Conservation (phyloP, 495 filamentous ascomycete species). For the Aspergillus bertholletiae region DNA sequence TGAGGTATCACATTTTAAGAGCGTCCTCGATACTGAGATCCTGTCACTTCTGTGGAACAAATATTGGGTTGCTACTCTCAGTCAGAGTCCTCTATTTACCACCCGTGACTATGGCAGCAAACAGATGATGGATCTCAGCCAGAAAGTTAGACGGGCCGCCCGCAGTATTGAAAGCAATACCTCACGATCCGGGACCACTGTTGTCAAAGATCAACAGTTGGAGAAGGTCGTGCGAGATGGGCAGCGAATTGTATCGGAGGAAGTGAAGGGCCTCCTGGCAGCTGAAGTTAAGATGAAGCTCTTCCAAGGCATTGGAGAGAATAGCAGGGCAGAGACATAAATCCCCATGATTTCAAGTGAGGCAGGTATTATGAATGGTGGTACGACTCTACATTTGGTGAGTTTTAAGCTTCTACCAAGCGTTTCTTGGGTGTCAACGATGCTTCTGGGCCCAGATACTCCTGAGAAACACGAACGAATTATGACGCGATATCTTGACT, state of each 20-base stretch:
- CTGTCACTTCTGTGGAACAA: conserved; percentile 96
- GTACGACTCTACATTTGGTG: neutral
- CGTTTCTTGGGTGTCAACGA: neutral
- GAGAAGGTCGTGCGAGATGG: conserved; percentile 78
- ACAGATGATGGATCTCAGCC: conserved; percentile 83
- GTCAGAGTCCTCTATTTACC: conserved; percentile 86
- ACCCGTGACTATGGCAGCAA: conserved; percentile 92
- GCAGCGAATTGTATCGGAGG: conserved; percentile 79
- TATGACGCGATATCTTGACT: neutral
- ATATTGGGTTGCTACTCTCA: conserved; percentile 98
- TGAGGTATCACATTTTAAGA: conserved; percentile 91
- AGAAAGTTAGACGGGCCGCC: conserved; percentile 69
- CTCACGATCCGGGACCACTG: conserved; percentile 25
- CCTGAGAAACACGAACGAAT: neutral
- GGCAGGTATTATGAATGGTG: neutral
- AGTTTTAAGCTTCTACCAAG: neutral
- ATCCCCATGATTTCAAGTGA: neutral
- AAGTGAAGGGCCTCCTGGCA: conserved; percentile 78
- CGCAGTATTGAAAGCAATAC: conserved; percentile 38
- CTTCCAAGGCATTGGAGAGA: conserved; percentile 63
- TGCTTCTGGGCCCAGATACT: neutral
- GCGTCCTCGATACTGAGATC: conserved; percentile 77
- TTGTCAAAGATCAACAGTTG: conserved; percentile 57
- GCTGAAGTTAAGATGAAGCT: conserved; percentile 80
- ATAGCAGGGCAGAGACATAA: neutral